Evolutionary conservation across 257 asterid genomes (phyloP).

Genomic region (Rehmannia glutinosa): DNA sequence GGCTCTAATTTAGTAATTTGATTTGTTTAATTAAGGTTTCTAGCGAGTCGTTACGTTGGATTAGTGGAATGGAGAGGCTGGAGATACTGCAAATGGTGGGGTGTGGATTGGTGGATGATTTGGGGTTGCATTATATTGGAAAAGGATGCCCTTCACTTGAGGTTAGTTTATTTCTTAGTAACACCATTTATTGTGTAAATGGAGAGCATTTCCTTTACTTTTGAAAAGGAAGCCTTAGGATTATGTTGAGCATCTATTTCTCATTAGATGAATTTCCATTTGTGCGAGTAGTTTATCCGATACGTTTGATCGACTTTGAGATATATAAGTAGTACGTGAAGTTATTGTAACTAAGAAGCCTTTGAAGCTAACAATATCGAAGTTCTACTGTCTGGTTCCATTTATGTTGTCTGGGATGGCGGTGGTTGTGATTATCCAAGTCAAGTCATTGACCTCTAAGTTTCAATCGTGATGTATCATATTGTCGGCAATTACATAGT

Average conservation of each 20-base stretch:
- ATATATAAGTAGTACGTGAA: background rate
- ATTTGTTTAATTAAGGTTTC: conserved; percentile 49
- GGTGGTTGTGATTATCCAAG: no score
- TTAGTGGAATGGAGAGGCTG: conserved; percentile 58
- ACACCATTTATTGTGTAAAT: background rate
- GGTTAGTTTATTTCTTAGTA: conserved; percentile 28
- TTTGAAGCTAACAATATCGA: no score
- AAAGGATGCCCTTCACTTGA: conserved; percentile 62
- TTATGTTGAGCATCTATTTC: no score
- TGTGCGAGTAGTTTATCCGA: background rate
- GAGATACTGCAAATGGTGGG: conserved; percentile 59
- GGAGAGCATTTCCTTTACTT: background rate
- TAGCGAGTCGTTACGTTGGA: conserved; percentile 42
- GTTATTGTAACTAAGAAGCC: no score
- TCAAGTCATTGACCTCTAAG: no score
- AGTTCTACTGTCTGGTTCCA: no score
- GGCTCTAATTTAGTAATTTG: no score
- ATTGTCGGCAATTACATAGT: no score
- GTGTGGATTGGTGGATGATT: conserved; percentile 52
- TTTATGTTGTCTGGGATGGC: no score
- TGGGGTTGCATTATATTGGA: conserved; percentile 51
- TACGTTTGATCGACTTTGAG: background rate
- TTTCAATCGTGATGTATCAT: no score
- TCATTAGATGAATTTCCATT: background rate
- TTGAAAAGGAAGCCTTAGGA: no score